Evolutionary conservation across 768 basidiomycete species (phyloP).

Genomic region (Suillus spraguei): DNA sequence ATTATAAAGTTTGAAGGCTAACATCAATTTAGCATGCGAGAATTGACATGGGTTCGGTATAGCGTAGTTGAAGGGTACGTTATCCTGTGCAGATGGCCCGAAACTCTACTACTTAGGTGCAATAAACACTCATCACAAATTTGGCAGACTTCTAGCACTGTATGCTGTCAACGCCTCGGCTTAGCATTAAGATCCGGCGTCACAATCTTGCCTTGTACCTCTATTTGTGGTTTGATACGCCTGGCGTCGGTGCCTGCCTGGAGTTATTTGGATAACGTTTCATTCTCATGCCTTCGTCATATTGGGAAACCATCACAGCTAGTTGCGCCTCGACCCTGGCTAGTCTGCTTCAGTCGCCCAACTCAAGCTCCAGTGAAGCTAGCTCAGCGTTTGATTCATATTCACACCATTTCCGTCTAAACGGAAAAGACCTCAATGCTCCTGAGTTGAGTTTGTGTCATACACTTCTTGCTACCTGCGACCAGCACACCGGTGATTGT

Average conservation of each 20-base stretch:
- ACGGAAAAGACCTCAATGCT: slow-evolving; percentile 32
- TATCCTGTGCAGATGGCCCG: neutral
- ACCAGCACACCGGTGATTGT: slow-evolving; percentile 51
- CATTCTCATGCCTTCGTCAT: slow-evolving; percentile 35
- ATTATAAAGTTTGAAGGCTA: neutral
- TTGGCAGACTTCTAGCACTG: neutral
- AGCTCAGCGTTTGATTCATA: slow-evolving; percentile 65
- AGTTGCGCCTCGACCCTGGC: slow-evolving; percentile 26
- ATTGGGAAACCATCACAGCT: slow-evolving; percentile 25
- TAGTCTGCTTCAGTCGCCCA: slow-evolving; percentile 22
- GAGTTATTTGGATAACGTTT: slow-evolving; percentile 32
- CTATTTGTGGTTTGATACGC: slow-evolving; percentile 17
- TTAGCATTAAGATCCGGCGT: neutral
- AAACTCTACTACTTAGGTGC: too few species aligned
- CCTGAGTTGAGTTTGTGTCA: neutral
- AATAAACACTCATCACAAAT: neutral
- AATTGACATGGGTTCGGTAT: neutral
- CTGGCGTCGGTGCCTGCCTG: slow-evolving; percentile 3
- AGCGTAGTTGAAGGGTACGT: neutral
- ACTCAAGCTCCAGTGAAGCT: slow-evolving; percentile 48
- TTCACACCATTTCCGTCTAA: slow-evolving; percentile 49
- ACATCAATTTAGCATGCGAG: neutral
- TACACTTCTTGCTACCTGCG: slow-evolving; percentile 39
- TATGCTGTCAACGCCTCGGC: neutral
- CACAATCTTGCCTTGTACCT: neutral